phyloP scores from a whole-genome alignment of 257 asterid species.

The Cruciata laevipes region DNA sequence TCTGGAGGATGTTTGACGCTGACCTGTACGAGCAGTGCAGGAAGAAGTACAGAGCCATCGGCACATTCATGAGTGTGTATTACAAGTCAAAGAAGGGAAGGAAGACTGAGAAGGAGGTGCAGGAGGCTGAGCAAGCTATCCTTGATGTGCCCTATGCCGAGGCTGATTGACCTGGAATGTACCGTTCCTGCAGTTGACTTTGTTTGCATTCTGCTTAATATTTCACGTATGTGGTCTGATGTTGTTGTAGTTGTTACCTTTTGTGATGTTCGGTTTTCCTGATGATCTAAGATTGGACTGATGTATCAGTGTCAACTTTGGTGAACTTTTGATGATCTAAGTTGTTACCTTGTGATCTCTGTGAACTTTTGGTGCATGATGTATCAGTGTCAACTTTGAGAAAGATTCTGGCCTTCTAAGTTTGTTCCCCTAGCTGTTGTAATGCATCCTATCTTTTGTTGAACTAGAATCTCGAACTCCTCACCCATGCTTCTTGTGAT shows the following conservation, averaged over 20 bases:
- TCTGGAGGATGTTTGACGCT: conserved; percentile 99
- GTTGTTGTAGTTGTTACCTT: background rate
- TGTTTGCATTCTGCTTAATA: background rate
- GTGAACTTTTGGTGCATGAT: too few relatives aligned
- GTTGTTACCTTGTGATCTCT: too few relatives aligned
- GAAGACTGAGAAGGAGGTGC: conserved; percentile 98
- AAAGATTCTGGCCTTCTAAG: too few relatives aligned
- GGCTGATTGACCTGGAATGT: conserved; percentile 26
- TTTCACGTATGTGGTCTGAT: background rate
- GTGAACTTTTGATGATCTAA: too few relatives aligned
- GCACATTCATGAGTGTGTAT: conserved; percentile 94
- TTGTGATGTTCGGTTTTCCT: conserved; percentile 3
- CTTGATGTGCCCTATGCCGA: conserved; percentile 70
- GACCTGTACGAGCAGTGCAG: conserved; percentile 80
- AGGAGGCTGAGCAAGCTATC: conserved; percentile 87
- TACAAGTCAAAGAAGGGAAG: conserved; percentile 91
- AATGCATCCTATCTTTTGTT: too few relatives aligned
- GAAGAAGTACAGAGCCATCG: conserved; percentile 70
- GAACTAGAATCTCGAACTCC: too few relatives aligned
- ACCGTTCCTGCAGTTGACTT: background rate
- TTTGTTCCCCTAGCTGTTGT: too few relatives aligned
- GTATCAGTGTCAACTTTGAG: too few relatives aligned
- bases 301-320: too few relatives aligned
- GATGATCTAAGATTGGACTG: conserved; percentile 1
- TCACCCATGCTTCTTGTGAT: too few relatives aligned